phyloP scores from a whole-genome alignment of 805 yeast genomes.

The Hanseniaspora hatyaiensis region DNA sequence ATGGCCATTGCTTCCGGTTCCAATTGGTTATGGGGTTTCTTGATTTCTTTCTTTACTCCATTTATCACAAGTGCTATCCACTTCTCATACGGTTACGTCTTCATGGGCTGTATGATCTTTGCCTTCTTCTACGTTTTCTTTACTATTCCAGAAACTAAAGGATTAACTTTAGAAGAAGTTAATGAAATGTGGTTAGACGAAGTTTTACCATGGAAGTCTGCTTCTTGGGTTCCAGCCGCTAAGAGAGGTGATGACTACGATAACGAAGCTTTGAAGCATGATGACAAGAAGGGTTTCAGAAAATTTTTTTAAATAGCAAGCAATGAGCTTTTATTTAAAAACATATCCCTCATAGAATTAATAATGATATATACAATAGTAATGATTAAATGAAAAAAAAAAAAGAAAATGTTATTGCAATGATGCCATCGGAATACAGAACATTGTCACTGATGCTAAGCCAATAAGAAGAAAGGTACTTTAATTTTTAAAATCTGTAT shows the following conservation, averaged over 20 bases:
- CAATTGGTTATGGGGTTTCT: constrained; percentile 58
- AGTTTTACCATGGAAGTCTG: constrained; percentile 36
- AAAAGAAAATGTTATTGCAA: too few species aligned
- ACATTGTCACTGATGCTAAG: too few species aligned
- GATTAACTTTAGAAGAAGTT: constrained; percentile 68
- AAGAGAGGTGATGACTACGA: constrained; percentile 16
- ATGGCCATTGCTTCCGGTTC: constrained; percentile 49
- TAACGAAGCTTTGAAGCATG: constrained; percentile 16
- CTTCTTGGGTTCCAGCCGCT: constrained; percentile 38
- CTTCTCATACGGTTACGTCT: constrained; percentile 57
- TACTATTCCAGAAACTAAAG: constrained; percentile 64
- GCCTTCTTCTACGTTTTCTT: constrained; percentile 54
- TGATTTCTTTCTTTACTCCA: constrained; percentile 61
- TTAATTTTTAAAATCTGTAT: too few species aligned
- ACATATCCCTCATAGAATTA: background rate
- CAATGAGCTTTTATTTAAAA: background rate
- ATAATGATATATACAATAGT: background rate
- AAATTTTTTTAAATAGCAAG: constrained; percentile 16
- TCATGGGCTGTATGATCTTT: constrained; percentile 45
- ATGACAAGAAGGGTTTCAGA: constrained; percentile 18
- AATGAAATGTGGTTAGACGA: constrained; percentile 44
- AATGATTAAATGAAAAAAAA: background rate
- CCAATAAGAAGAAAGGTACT: too few species aligned
- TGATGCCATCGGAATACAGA: too few species aligned
- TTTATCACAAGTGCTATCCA: constrained; percentile 51